Conservation (phyloP, 1,284 basidiomycete genomes). For the Melampsora larici-populina region DNA sequence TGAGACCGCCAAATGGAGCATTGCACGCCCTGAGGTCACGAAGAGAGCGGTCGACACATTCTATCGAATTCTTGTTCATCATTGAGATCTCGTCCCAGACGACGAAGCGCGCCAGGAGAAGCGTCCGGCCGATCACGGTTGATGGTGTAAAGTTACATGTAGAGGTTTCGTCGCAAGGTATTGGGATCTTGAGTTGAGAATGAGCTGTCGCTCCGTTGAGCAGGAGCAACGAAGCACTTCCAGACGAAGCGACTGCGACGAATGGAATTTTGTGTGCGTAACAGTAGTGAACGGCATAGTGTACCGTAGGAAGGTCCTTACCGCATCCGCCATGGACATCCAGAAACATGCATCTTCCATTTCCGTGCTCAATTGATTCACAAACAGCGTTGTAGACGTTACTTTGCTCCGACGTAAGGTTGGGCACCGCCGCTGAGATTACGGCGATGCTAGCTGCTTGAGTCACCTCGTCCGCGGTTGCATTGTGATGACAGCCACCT, state of each 20-base stretch:
- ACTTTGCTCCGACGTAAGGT: not conserved
- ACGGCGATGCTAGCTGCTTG: too few species aligned
- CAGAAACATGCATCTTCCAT: not conserved
- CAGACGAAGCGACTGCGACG: not conserved
- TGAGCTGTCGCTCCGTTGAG: not conserved
- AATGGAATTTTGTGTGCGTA: not conserved
- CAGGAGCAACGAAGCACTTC: not conserved
- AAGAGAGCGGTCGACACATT: not conserved
- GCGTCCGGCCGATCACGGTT: not conserved
- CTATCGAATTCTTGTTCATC: not conserved
- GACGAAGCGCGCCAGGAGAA: slow-evolving; percentile 31
- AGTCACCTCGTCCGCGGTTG: not conserved
- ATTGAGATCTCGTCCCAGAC: slow-evolving; percentile 11
- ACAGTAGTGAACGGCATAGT: not conserved
- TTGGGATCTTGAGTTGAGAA: not conserved
- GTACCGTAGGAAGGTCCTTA: not conserved
- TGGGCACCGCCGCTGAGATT: not conserved
- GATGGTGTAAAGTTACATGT: not conserved
- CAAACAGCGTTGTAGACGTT: not conserved
- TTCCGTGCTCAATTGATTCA: not conserved
- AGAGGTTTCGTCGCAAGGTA: not conserved
- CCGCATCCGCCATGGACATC: slow-evolving; percentile 4
- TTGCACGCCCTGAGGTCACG: not conserved
- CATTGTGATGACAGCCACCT: not conserved
- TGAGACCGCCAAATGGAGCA: not conserved